Base-by-base conservation (phyloP, 306 rosid species). In the Vigna radiata region DNA sequence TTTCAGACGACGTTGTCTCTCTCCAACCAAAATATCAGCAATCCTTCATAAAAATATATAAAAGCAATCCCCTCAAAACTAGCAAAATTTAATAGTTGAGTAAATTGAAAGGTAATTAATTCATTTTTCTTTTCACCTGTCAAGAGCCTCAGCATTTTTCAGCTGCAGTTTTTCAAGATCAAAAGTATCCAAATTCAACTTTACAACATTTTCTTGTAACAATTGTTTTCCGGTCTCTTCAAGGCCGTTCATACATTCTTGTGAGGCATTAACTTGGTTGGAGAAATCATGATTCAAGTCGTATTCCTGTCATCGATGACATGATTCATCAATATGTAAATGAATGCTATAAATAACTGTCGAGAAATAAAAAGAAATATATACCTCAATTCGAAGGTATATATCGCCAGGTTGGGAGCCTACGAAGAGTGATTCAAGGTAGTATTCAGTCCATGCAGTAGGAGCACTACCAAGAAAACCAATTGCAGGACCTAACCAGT, bases 231-330 rank as follows among this genome's bases (percentile, higher is more conserved):
- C 68, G 8, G 3, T 21, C 8, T n/a, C 4, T 8, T n/a, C 27
- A 37, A 63, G 69, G 1, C 18, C 18, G 25, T 36, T 15, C 69
- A 36, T 1, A 48, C 2, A 36, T 8, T 8, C 25, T 36, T 5
- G 15, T 29, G 43, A 6, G 0, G 1, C 67, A 2, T 29, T 29
- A 15, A 13, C 0, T 0, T 0, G 0, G 0, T 29, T 2, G 13
- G 0, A 0, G 12, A 60, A 1, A 10, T 11, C 7, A 60, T 5
- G 12, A 60, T 9, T 6, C 43, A 60, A 4, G 67, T 60, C 1
- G 31, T 60, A 60, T 60, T 60, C 67, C 67, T 60, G 7, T 2
- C n/a, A 58, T 58, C 0, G 11, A 29, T 60, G 3, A 15, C 19
- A 27, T 0, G 1, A 13, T 58, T 25, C 39, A 25, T 13, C 18